Conservation (phyloP, 179 eudicot genomes). For the Beta macrorhiza region DNA sequence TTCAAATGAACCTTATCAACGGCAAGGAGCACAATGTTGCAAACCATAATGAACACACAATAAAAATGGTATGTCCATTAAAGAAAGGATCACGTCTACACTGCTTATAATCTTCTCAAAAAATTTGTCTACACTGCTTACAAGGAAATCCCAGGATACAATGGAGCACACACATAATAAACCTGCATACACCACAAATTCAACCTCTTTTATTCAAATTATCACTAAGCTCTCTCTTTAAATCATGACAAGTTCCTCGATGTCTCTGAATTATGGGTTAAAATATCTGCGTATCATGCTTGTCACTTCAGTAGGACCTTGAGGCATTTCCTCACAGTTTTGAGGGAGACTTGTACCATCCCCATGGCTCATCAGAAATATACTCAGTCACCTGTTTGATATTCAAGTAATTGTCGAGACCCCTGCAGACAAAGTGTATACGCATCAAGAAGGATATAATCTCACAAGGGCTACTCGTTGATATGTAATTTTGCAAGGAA, state of each 20-base stretch:
- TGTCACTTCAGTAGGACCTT: not conserved
- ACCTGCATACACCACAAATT: not conserved
- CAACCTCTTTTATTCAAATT: conserved; percentile 14
- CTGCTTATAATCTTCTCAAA: no score
- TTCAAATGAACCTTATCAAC: no score
- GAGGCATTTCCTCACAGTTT: conserved; percentile 46
- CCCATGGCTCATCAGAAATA: conserved; percentile 84
- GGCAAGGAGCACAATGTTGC: not conserved
- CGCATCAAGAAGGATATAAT: not conserved
- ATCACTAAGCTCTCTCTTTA: no score
- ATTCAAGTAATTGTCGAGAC: conserved; percentile 82
- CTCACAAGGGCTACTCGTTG: not conserved
- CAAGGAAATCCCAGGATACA: not conserved
- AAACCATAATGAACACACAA: conserved; percentile 7
- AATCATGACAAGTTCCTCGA: not conserved
- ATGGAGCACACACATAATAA: not conserved
- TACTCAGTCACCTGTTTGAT: conserved; percentile 91
- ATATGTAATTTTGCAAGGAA: no score
- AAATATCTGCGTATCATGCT: not conserved
- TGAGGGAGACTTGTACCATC: conserved; percentile 88
- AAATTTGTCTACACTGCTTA: not conserved
- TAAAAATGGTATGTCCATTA: not conserved
- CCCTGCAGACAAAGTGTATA: conserved; percentile 50
- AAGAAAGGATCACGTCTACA: not conserved
- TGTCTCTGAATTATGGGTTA: not conserved